Evolutionary conservation across 192 early-diverging fungal species (phyloP), one percentile per base, ranked within the genome.

Genomic region (Coemansia brasiliensis): DNA sequence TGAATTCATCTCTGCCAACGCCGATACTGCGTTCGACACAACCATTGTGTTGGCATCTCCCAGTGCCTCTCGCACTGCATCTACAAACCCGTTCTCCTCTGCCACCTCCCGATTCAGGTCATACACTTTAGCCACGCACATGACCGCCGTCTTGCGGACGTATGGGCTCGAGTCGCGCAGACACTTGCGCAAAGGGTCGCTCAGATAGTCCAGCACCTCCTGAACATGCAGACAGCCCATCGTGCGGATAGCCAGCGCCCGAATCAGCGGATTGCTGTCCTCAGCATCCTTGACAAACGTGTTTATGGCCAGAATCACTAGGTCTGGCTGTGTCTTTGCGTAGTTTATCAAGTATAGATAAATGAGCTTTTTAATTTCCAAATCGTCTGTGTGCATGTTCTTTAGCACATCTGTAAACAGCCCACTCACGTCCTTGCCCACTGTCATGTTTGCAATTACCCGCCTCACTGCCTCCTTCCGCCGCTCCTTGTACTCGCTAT

Each of bases 381-480:
- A 74, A 32, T 90, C 85, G 55, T 97, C 95, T 2, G 95, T 98
- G 71, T 98, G 94, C 96, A 99, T 99, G 82, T 96, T 96, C 69
- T 98, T 98, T 32, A 99, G 85, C 16, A 99, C 94, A 59, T 99
- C 95, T 0, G 95, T 90, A 53, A 99, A 99, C 20, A 99, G 82
- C 1, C 87, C 86, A 56, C 87, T 90, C 57, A 99, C 96, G 71
- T 99, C 96, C 65, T 99, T 99, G 58, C 96, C 96, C 27, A 99
- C 92, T 8, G 96, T 99, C 96, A 99, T 99, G 77, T 99, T 99
- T 40, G 96, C 96, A 70, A 99, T 98, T 42, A 99, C 96, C 70
- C 94, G 91, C 61, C 96, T 95, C 27, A 99, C 95, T 1, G 94
- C 92, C 81, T 99, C 96, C 71, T 97, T 98, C 50, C 96, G 84